Conservation (phyloP, 2,329 filamentous ascomycete genomes). For the Aspergillus pseudonomiae region DNA sequence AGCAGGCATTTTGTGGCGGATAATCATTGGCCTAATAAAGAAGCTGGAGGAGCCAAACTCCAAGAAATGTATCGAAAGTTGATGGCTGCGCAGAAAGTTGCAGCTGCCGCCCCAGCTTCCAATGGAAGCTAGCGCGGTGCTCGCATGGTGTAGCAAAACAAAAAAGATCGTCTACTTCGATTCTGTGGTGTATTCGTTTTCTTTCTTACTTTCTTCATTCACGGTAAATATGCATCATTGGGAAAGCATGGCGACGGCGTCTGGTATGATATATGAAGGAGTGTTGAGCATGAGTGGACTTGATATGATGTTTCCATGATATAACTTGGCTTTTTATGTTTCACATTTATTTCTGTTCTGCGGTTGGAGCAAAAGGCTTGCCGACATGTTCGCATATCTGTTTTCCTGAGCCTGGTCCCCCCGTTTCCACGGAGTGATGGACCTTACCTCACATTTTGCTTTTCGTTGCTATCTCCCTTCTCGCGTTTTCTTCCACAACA, state of each 20-base stretch:
- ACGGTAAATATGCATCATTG: constrained; percentile 30
- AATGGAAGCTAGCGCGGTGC: constrained; percentile 28
- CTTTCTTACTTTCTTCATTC: constrained; percentile 20
- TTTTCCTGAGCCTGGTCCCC: constrained; percentile 4
- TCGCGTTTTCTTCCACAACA: neutral
- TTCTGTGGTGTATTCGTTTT: constrained; percentile 15
- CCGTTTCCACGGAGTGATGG: neutral
- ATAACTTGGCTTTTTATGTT: constrained; percentile 13
- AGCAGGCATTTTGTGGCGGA: constrained; percentile 48
- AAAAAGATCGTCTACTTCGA: constrained; percentile 13
- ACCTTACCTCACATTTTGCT: neutral
- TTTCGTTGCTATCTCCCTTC: constrained; percentile 10
- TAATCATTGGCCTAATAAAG: constrained; percentile 52
- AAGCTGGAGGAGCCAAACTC: constrained; percentile 39
- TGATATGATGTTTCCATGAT: constrained; percentile 27
- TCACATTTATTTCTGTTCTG: constrained; percentile 12
- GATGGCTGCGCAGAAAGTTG: constrained; percentile 32
- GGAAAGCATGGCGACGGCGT: constrained; percentile 34
- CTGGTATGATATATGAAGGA: constrained; percentile 24
- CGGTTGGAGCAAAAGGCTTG: constrained; percentile 17
- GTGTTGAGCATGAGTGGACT: constrained; percentile 23
- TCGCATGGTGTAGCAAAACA: constrained; percentile 13
- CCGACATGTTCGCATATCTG: constrained; percentile 6
- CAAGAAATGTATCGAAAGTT: constrained; percentile 44
- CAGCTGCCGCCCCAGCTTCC: constrained; percentile 25